Evolutionary conservation across 208 protist genomes (phyloP), one percentile per base, ranked within the genome.

Genomic region (Acanthamoeba sp.): DNA sequence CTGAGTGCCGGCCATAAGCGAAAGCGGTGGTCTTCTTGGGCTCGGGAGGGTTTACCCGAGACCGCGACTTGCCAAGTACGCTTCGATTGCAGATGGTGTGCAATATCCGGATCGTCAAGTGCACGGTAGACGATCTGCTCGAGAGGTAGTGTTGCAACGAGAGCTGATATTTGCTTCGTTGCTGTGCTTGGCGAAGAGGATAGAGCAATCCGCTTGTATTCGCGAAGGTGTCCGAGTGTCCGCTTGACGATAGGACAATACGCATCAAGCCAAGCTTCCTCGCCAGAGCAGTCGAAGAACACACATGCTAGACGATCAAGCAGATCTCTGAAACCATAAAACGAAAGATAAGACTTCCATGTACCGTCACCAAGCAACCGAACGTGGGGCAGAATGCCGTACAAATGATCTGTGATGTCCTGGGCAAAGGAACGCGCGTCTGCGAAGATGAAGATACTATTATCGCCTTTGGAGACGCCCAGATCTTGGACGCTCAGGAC

Each of bases 41-140:
- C n/a, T n/a, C n/a, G n/a, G n/a, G n/a, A n/a, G n/a, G n/a, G n/a
- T 7, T 62, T 32, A 88, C 78, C 78, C 62, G 78, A 40, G 18
- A 59, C 3, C 10, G 45, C 48, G 1, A 62, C 78, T 34, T 62
- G 78, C 45, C 40, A 88, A 27, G 48, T 40, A 22, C 38, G 78
- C 32, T 40, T 52, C n/a, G 48, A 5, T 3, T 38, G 32, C 22
- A 42, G n/a, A 88, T 88, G 78, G 10, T 6, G 45, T 27, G 45
- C 29, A 27, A 88, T 40, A 12, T 88, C 78, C 0, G 45, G 27
- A n/a, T 88, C 78, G 78, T 59, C 48, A 14, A 62, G 48, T 10
- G 78, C 48, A 4, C 78, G 78, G 27, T 27, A 88, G 9, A 88
- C 78, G n/a, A 88, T 88, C 24, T 88, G 78, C 32, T 88, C 78